Evolutionary conservation across 176 grass and related monocot species (phyloP).

Genomic region (Urochloa ruziziensis): DNA sequence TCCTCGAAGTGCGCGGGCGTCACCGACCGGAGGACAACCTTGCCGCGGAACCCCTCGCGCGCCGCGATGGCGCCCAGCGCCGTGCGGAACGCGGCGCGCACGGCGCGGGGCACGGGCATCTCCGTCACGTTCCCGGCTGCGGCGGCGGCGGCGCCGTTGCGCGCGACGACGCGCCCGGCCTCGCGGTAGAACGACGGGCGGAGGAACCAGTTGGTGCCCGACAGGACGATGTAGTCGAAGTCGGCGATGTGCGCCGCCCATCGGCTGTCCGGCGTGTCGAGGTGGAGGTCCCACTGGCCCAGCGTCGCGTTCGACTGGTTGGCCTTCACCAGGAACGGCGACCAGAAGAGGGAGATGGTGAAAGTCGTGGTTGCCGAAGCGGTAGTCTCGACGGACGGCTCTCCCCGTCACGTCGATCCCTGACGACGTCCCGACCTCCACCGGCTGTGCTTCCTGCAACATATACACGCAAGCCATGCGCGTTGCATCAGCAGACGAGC

Average conservation of each 20-base stretch:
- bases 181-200: slow-evolving; percentile 47
- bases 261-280: slow-evolving; percentile 45
- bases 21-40: slow-evolving; percentile 44
- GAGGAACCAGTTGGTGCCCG: slow-evolving; percentile 61
- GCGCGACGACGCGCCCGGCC: slow-evolving; percentile 26
- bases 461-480: not conserved
- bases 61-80: slow-evolving; percentile 15
- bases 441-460: slow-evolving; percentile 25
- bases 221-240: slow-evolving; percentile 53
- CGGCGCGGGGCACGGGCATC: slow-evolving; percentile 32
- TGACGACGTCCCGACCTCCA: slow-evolving; percentile 10
- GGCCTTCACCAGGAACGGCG: slow-evolving; percentile 58
- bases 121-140: slow-evolving; percentile 30
- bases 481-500: not conserved
- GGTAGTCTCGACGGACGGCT: slow-evolving; percentile 43
- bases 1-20: slow-evolving; percentile 69
- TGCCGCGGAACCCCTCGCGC: slow-evolving; percentile 31
- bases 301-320: slow-evolving; percentile 45
- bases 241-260: slow-evolving; percentile 43
- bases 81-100: slow-evolving; percentile 47
- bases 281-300: slow-evolving; percentile 56
- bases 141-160: slow-evolving; percentile 27
- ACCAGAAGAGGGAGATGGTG: slow-evolving; percentile 64
- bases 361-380: slow-evolving; percentile 43
- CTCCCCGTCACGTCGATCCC: slow-evolving; percentile 49